A percentile compares a stretch with the other conserved stretches of the same genome.
These are phyloP conservation scores for Barnettozyma populi DNA, from an alignment of 805 yeast species.

Conservation along the genomic window DNA sequence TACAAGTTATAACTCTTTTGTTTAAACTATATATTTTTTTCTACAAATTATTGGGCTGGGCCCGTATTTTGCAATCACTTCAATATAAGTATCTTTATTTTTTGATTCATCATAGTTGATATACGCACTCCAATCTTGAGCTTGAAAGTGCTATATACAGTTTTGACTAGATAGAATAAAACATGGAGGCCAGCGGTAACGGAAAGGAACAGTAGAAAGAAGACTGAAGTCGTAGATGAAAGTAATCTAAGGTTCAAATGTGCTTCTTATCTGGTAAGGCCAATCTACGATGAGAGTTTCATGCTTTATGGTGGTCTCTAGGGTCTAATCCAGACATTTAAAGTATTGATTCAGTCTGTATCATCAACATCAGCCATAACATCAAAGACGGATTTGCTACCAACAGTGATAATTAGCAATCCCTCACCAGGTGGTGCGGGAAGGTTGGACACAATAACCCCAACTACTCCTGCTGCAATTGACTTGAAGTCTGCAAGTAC, in stretches of 20 bases:
- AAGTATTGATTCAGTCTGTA: background rate
- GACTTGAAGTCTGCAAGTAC: background rate
- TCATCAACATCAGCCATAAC: background rate
- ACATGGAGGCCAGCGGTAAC: background rate
- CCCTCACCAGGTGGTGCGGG: background rate
- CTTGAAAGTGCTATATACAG: background rate
- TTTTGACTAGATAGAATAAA: background rate
- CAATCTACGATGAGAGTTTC: background rate
- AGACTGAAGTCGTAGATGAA: background rate
- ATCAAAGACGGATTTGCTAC: background rate
- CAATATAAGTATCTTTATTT: background rate
- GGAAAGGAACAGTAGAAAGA: background rate
- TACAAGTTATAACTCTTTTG: slow-evolving; percentile 1
- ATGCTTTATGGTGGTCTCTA: background rate
- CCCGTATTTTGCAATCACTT: background rate
- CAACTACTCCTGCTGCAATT: background rate
- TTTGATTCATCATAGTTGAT: background rate
- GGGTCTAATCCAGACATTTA: background rate
- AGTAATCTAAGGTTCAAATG: background rate
- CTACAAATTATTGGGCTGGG: background rate
- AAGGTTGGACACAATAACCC: background rate
- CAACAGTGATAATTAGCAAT: background rate
- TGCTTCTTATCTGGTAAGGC: background rate
- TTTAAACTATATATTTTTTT: too few species aligned
- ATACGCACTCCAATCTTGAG: background rate